These are phyloP conservation scores for Kodamaea lidongshanica DNA, from an alignment of 805 yeast genomes.

Conservation along the genomic window DNA sequence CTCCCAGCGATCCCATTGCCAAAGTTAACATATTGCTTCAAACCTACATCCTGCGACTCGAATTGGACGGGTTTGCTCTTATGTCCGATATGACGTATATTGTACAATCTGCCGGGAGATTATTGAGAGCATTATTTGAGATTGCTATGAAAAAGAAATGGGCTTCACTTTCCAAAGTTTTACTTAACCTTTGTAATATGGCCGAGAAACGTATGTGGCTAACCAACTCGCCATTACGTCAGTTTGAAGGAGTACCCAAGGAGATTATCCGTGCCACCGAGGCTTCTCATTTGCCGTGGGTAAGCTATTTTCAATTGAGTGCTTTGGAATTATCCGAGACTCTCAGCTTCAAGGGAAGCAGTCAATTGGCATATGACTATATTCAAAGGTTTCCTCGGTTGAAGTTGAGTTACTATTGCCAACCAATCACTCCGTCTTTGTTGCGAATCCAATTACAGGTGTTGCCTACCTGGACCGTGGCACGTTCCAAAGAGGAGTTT, in stretches of 20 bases:
- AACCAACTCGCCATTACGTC: conserved; percentile 79
- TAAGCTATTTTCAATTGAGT: conserved; percentile 61
- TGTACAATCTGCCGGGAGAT: conserved; percentile 87
- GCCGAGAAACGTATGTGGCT: conserved; percentile 81
- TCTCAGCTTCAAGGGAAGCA: conserved; percentile 62
- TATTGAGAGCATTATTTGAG: conserved; percentile 80
- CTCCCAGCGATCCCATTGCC: conserved; percentile 61
- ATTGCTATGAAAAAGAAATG: conserved; percentile 64
- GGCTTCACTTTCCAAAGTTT: conserved; percentile 53
- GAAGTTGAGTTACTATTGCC: conserved; percentile 51
- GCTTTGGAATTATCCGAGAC: conserved; percentile 82
- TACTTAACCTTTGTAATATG: conserved; percentile 69
- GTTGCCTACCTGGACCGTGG: conserved; percentile 54
- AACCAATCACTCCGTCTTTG: conserved; percentile 71
- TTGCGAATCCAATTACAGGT: conserved; percentile 62
- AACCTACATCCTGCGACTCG: conserved; percentile 72
- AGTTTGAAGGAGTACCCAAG: conserved; percentile 61
- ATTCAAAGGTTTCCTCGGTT: conserved; percentile 71
- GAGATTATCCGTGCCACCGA: conserved; percentile 73
- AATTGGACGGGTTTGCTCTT: conserved; percentile 81
- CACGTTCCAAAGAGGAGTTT: conserved; percentile 71
- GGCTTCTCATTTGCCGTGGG: conserved; percentile 77
- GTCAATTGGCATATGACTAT: conserved; percentile 51
- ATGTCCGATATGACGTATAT: conserved; percentile 90
- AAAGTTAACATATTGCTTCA: conserved; percentile 79